Conservation (phyloP, 257 asterid genomes). For the Solanum bulbocastanum region DNA sequence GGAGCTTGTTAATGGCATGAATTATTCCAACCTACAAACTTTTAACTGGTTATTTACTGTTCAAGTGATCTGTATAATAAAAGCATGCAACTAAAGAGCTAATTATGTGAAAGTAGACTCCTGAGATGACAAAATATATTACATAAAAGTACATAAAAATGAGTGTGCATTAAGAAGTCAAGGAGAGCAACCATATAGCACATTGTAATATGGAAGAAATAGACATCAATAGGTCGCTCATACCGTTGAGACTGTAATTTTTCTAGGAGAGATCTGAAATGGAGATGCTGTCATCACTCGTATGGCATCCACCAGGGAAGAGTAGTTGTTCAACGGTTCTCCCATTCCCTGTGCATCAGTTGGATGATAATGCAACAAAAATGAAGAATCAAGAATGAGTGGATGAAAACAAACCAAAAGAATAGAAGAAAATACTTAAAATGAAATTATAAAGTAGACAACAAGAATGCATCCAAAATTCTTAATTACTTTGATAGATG, state of each 20-base stretch:
- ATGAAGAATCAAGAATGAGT: not conserved
- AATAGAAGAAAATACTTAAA: not conserved
- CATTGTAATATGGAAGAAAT: not conserved
- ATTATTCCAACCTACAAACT: constrained; percentile 75
- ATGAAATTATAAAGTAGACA: not conserved
- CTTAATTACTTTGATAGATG: not conserved
- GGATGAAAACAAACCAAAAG: not conserved
- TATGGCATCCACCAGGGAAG: constrained; percentile 77
- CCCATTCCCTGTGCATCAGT: constrained; percentile 77
- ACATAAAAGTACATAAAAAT: not conserved
- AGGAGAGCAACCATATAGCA: not conserved
- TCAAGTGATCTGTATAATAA: not conserved
- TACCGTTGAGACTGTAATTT: constrained; percentile 91
- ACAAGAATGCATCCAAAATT: not conserved
- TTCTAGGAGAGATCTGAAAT: constrained; percentile 75
- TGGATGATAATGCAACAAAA: not conserved
- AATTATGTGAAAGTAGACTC: not conserved
- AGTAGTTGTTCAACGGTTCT: constrained; percentile 77
- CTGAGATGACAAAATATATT: not conserved
- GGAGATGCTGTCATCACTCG: constrained; percentile 76
- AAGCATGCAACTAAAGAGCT: not conserved
- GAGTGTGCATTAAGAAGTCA: not conserved
- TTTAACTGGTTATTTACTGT: not conserved
- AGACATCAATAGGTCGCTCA: not conserved
- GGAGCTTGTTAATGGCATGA: constrained; percentile 78